Evolutionary conservation across 2,329 filamentous ascomycete genomes (phyloP).

Genomic region (Penicillium verrucosum): DNA sequence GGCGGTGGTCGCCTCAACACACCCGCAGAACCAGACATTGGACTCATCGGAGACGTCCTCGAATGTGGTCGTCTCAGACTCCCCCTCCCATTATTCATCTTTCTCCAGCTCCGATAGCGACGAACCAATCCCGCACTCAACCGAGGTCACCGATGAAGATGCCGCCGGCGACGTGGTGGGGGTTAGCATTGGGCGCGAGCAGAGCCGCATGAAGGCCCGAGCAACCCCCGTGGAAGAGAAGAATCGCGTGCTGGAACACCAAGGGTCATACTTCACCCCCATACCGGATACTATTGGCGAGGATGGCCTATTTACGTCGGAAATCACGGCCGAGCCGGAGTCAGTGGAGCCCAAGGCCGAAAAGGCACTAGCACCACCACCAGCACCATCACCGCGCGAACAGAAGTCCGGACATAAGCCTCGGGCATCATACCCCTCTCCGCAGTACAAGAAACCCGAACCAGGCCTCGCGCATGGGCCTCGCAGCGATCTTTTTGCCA

Average conservation of each 20-base stretch:
- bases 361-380: not conserved
- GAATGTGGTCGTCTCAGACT: conserved; percentile 17
- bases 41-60: conserved; percentile 23
- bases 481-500: conserved; percentile 12
- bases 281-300: conserved; percentile 34
- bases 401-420: conserved; percentile 3
- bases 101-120: conserved; percentile 36
- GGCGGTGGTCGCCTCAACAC: not conserved
- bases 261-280: conserved; percentile 48
- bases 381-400: not conserved
- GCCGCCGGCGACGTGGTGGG: conserved; percentile 49
- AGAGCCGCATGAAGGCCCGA: conserved; percentile 56
- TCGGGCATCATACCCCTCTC: conserved; percentile 11
- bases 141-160: conserved; percentile 31
- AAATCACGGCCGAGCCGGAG: conserved; percentile 36
- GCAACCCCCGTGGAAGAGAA: conserved; percentile 59
- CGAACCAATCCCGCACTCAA: conserved; percentile 15
- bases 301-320: conserved; percentile 29
- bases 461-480: conserved; percentile 15
- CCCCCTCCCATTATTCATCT: conserved; percentile 21
- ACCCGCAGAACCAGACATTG: conserved; percentile 9
- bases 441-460: not conserved
- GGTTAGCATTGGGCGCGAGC: conserved; percentile 57
- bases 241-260: conserved; percentile 52
- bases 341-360: conserved; percentile 11